A percentile compares a stretch with the other conserved stretches of the same genome.
Conservation (phyloP, 257 asterid species). For the Lithospermum erythrorhizon region DNA sequence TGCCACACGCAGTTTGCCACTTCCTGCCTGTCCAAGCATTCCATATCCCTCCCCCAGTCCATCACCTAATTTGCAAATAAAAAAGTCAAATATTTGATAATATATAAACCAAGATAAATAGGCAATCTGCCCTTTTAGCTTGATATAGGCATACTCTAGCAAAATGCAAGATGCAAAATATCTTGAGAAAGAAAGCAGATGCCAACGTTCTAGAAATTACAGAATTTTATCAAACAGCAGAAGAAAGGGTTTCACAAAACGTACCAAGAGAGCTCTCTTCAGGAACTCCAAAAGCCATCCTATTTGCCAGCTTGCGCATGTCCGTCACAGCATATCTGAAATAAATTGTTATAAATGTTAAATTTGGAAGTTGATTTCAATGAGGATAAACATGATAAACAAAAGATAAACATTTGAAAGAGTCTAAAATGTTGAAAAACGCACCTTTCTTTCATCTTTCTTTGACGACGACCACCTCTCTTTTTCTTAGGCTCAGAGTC, state of each 20-base stretch:
- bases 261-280: conserved; percentile 98
- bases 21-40: conserved; percentile 98
- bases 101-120: background rate
- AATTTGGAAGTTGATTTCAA: conserved; percentile 1
- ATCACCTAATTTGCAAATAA: conserved; percentile 51
- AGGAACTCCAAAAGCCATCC: conserved; percentile 92
- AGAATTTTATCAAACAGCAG: too few relatives aligned
- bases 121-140: background rate
- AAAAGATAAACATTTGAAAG: background rate
- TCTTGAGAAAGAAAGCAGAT: background rate
- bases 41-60: conserved; percentile 99
- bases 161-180: background rate
- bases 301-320: conserved; percentile 90
- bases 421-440: conserved; percentile 2
- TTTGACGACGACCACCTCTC: conserved; percentile 92
- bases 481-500: conserved; percentile 97
- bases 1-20: conserved; percentile 87
- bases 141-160: background rate
- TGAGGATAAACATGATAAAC: background rate
- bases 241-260: background rate
- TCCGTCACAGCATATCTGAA: conserved; percentile 90
- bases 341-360: conserved; percentile 13
- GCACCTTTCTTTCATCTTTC: conserved; percentile 97
- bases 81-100: conserved; percentile 1
- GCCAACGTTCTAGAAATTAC: background rate